These are phyloP conservation scores for Suillus brevipes DNA, from an alignment of 768 basidiomycete species.

Conservation along the genomic window DNA sequence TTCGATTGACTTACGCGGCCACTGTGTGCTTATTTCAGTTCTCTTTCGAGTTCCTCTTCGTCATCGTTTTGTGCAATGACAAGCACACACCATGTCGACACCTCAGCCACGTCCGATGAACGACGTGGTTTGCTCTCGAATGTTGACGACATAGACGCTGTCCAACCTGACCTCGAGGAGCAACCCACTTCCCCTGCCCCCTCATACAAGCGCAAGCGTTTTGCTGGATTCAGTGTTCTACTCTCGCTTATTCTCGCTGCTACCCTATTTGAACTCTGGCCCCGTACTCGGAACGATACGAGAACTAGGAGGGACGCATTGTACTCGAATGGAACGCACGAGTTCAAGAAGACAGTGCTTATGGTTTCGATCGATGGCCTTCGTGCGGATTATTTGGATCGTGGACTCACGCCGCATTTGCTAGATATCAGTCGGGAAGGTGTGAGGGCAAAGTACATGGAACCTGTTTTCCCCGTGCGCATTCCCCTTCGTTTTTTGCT, in stretches of 20 bases:
- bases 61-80: neutral
- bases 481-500: neutral
- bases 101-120: slow-evolving; percentile 18
- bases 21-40: neutral
- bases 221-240: slow-evolving; percentile 17
- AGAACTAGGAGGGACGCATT: slow-evolving; percentile 30
- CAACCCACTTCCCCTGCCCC: neutral
- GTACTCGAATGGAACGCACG: slow-evolving; percentile 80
- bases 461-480: slow-evolving; percentile 83
- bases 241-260: slow-evolving; percentile 17
- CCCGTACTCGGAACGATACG: neutral
- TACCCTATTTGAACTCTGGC: slow-evolving; percentile 10
- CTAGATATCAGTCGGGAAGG: slow-evolving; percentile 80
- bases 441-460: slow-evolving; percentile 84
- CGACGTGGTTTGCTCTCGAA: slow-evolving; percentile 23
- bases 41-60: neutral
- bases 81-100: neutral
- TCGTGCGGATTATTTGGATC: slow-evolving; percentile 83
- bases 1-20: neutral
- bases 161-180: slow-evolving; percentile 4
- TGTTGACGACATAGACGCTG: slow-evolving; percentile 8
- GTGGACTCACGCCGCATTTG: slow-evolving; percentile 82
- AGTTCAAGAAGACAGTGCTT: slow-evolving; percentile 77
- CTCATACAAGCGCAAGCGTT: slow-evolving; percentile 12
- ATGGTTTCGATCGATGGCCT: slow-evolving; percentile 88